These are phyloP conservation scores for Aspergillus sclerotiicarbonarius DNA, from an alignment of 495 filamentous ascomycete species.

Conservation along the genomic window DNA sequence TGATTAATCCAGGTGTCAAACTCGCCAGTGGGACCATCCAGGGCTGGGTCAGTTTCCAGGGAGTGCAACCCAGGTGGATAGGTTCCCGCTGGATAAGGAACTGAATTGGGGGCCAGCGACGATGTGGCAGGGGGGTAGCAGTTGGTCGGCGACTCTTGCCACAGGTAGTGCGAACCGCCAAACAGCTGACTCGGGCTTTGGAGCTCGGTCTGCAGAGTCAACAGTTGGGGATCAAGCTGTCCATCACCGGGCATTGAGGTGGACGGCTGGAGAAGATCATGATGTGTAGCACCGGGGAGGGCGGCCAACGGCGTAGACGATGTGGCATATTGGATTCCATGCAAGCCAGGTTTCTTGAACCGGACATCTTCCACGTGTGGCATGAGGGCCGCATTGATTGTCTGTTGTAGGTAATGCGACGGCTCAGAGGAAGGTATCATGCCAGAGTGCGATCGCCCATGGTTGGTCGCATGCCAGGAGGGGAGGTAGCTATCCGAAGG, in stretches of 20 bases:
- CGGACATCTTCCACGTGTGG: constrained; percentile 30
- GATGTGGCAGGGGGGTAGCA: constrained; percentile 17
- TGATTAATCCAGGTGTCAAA: constrained; percentile 25
- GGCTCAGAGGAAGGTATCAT: constrained; percentile 52
- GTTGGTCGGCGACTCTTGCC: constrained; percentile 20
- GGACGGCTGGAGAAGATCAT: constrained; percentile 50
- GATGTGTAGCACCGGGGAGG: constrained; percentile 53
- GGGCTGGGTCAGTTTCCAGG: constrained; percentile 11
- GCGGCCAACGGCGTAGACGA: constrained; percentile 40
- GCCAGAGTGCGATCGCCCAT: constrained; percentile 56
- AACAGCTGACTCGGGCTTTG: constrained; percentile 12
- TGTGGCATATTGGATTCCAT: constrained; percentile 30
- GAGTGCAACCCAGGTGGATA: constrained; percentile 12
- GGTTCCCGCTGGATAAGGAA: constrained; percentile 4
- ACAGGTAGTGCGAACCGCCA: constrained; percentile 15
- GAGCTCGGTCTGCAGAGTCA: constrained; percentile 26
- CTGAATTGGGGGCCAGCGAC: constrained; percentile 11
- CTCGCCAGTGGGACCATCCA: constrained; percentile 16
- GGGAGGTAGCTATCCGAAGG: constrained; percentile 28
- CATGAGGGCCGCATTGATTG: constrained; percentile 34
- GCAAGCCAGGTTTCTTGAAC: constrained; percentile 30
- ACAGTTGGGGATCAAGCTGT: constrained; percentile 48
- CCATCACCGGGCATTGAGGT: constrained; percentile 19
- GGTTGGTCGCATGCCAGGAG: constrained; percentile 51
- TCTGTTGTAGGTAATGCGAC: constrained; percentile 63